Conservation (phyloP, 2,329 filamentous ascomycete species). For the Colletotrichum eremochloae region DNA sequence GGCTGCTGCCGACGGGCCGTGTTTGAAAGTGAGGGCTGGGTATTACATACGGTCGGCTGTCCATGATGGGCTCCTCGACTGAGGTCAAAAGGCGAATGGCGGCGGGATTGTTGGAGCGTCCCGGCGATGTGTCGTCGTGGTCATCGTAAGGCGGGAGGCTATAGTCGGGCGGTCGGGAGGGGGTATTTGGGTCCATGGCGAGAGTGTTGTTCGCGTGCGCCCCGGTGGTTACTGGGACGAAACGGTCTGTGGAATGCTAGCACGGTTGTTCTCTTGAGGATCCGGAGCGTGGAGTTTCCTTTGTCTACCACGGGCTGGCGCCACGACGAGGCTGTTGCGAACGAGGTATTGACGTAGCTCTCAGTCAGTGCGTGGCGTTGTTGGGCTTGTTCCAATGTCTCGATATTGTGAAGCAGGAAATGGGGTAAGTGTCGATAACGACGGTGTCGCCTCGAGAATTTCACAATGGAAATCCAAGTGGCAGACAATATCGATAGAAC, state of each 20-base stretch:
- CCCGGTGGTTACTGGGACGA: constrained; percentile 33
- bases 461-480: background rate
- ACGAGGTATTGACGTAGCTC: constrained; percentile 13
- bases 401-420: background rate
- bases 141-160: constrained; percentile 69
- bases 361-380: constrained; percentile 14
- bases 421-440: constrained; percentile 9
- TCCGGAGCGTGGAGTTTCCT: constrained; percentile 21
- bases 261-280: constrained; percentile 8
- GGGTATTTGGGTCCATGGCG: constrained; percentile 65
- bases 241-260: constrained; percentile 30
- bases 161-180: constrained; percentile 69
- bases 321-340: constrained; percentile 19
- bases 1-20: constrained; percentile 7
- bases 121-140: constrained; percentile 62
- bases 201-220: constrained; percentile 25
- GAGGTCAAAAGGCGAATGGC: constrained; percentile 73
- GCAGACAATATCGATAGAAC: constrained; percentile 6
- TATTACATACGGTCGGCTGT: constrained; percentile 68
- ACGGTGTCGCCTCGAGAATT: constrained; percentile 1
- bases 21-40: constrained; percentile 18
- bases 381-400: background rate
- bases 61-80: constrained; percentile 66
- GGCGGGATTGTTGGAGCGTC: constrained; percentile 60
- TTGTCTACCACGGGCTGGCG: constrained; percentile 33